These are phyloP conservation scores for Kondoa malvinella DNA, from an alignment of 768 basidiomycete genomes.

Conservation along the genomic window DNA sequence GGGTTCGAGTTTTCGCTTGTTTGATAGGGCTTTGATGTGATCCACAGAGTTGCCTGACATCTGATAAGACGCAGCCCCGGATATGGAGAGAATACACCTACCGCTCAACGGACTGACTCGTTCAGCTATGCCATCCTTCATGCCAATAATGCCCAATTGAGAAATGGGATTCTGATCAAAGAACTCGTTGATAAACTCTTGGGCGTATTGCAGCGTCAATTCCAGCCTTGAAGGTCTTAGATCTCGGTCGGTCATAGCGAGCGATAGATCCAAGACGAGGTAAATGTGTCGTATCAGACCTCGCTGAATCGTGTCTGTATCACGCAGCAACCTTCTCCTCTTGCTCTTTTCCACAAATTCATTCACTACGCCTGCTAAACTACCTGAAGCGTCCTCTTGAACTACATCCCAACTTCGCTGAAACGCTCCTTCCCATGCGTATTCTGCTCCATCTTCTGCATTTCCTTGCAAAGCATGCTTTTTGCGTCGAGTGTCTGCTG, in stretches of 20 bases:
- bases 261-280: conserved; percentile 76
- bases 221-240: conserved; percentile 91
- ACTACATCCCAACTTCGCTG: conserved; percentile 92
- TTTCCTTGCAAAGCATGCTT: background rate
- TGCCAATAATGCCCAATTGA: conserved; percentile 85
- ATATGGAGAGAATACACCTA: conserved; percentile 31
- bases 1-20: conserved; percentile 69
- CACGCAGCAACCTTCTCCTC: conserved; percentile 65
- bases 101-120: conserved; percentile 84
- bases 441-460: conserved; percentile 29
- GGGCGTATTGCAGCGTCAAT: conserved; percentile 68
- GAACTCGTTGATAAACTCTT: conserved; percentile 88
- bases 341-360: conserved; percentile 72
- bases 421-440: conserved; percentile 93
- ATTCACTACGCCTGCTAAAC: conserved; percentile 73
- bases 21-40: conserved; percentile 70
- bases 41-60: conserved; percentile 79
- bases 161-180: conserved; percentile 98
- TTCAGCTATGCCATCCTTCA: conserved; percentile 80
- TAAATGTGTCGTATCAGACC: conserved; percentile 93
- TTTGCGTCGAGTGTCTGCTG: conserved; percentile 2
- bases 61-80: background rate
- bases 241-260: conserved; percentile 86
- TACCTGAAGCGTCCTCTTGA: conserved; percentile 86
- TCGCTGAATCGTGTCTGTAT: conserved; percentile 71